These are phyloP conservation scores for Lasiosphaeria miniovina DNA, from an alignment of 495 filamentous ascomycete genomes.

Conservation along the genomic window DNA sequence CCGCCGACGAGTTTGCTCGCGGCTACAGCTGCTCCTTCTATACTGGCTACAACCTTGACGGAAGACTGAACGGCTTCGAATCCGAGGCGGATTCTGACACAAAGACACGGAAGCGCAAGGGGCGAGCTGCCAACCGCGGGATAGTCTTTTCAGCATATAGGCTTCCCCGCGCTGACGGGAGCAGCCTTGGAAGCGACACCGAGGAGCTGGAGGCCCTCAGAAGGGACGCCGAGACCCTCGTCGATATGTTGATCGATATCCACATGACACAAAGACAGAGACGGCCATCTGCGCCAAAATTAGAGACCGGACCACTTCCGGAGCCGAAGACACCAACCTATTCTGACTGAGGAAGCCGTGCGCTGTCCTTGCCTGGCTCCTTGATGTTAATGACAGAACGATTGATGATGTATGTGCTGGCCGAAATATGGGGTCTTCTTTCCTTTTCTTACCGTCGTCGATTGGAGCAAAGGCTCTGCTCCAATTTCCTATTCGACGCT, in stretches of 20 bases:
- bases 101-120: conserved; percentile 9
- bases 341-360: too few species aligned
- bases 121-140: conserved; percentile 29
- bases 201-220: conserved; percentile 27
- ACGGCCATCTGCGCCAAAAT: background rate
- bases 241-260: conserved; percentile 34
- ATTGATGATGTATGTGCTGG: too few species aligned
- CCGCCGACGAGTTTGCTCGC: conserved; percentile 32
- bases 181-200: conserved; percentile 9
- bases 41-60: conserved; percentile 24
- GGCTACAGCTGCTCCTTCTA: conserved; percentile 43
- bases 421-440: too few species aligned
- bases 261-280: conserved; percentile 19
- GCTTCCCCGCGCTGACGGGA: conserved; percentile 21
- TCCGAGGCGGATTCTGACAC: background rate
- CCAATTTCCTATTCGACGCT: too few species aligned
- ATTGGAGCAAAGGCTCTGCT: too few species aligned
- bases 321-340: too few species aligned
- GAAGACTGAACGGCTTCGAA: conserved; percentile 2
- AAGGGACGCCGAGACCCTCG: conserved; percentile 34
- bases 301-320: background rate
- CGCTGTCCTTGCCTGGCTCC: too few species aligned
- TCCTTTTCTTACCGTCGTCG: too few species aligned
- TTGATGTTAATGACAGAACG: too few species aligned
- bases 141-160: conserved; percentile 43